Evolutionary conservation across 2,329 filamentous ascomycete genomes (phyloP).

Genomic region (Botrytis pseudocinerea): DNA sequence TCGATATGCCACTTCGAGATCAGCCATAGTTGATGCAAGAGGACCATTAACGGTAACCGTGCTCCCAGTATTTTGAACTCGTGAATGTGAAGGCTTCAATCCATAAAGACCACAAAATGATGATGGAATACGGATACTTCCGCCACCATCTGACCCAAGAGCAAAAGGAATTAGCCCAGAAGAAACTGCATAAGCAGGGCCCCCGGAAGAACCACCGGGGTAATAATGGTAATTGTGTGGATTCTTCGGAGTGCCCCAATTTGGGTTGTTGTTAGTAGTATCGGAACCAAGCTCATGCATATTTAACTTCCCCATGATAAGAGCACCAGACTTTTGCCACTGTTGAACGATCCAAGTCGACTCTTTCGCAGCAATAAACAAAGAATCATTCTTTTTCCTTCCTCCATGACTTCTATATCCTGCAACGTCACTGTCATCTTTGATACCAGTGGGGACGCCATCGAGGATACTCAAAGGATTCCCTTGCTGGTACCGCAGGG

Average conservation of each 20-base stretch:
- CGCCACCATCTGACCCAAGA: slow-evolving; percentile 84
- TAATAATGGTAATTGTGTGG: slow-evolving; percentile 74
- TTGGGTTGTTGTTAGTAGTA: slow-evolving; percentile 81
- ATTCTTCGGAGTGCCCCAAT: slow-evolving; percentile 79
- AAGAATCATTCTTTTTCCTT: slow-evolving; percentile 80
- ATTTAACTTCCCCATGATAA: slow-evolving; percentile 75
- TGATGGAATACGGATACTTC: slow-evolving; percentile 54
- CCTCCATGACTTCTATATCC: slow-evolving; percentile 68
- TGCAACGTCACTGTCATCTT: slow-evolving; percentile 77
- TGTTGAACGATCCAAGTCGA: slow-evolving; percentile 72
- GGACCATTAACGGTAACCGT: slow-evolving; percentile 68
- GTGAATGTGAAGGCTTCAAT: slow-evolving; percentile 75
- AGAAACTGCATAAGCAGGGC: slow-evolving; percentile 81
- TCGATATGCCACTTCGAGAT: slow-evolving; percentile 80
- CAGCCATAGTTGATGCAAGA: slow-evolving; percentile 72
- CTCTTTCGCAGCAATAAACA: slow-evolving; percentile 66
- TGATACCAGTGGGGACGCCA: slow-evolving; percentile 79
- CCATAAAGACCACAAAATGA: slow-evolving; percentile 60
- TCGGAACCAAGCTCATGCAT: slow-evolving; percentile 85
- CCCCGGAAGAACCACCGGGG: slow-evolving; percentile 85
- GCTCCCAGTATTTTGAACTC: slow-evolving; percentile 58
- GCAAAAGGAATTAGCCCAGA: slow-evolving; percentile 63
- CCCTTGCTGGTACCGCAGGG: slow-evolving; percentile 68
- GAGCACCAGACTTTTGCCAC: slow-evolving; percentile 68
- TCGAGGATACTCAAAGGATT: slow-evolving; percentile 69